Percentiles rank a stretch among this genome's conserved stretches.
These are phyloP conservation scores for Echria macrotheca DNA, from an alignment of 495 filamentous ascomycete genomes.

Conservation along the genomic window DNA sequence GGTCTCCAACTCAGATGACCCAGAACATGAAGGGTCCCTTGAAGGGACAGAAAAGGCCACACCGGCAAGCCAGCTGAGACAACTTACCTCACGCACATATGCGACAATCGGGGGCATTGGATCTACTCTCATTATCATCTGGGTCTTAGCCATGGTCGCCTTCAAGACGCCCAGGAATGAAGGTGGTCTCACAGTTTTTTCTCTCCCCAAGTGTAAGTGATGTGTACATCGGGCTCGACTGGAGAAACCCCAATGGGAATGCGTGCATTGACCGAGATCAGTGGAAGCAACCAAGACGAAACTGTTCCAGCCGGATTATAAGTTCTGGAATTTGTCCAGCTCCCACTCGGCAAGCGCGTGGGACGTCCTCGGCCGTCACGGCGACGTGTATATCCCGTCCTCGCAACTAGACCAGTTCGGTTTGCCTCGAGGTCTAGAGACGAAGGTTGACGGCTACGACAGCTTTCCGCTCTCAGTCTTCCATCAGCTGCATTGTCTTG, in stretches of 20 bases:
- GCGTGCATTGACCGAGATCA: neutral
- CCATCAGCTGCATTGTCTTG: constrained; percentile 16
- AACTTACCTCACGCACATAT: neutral
- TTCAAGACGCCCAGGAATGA: neutral
- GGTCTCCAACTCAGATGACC: neutral
- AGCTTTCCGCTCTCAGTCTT: constrained; percentile 6
- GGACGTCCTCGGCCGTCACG: neutral
- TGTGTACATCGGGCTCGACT: neutral
- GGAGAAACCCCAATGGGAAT: no score
- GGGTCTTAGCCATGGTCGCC: neutral
- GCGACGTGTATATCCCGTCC: neutral
- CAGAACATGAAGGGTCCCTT: neutral
- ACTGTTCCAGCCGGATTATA: neutral
- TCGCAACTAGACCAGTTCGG: neutral
- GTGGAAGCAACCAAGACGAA: neutral
- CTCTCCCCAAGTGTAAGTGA: neutral
- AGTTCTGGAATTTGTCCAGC: neutral
- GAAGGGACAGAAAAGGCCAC: neutral
- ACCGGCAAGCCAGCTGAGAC: neutral
- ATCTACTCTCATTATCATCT: neutral
- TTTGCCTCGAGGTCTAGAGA: neutral
- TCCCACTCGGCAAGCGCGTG: neutral
- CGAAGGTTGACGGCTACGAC: neutral
- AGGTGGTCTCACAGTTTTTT: neutral
- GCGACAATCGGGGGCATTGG: neutral